Evolutionary conservation across 768 basidiomycete genomes (phyloP).

Genomic region (Tricholoma flavovirens): DNA sequence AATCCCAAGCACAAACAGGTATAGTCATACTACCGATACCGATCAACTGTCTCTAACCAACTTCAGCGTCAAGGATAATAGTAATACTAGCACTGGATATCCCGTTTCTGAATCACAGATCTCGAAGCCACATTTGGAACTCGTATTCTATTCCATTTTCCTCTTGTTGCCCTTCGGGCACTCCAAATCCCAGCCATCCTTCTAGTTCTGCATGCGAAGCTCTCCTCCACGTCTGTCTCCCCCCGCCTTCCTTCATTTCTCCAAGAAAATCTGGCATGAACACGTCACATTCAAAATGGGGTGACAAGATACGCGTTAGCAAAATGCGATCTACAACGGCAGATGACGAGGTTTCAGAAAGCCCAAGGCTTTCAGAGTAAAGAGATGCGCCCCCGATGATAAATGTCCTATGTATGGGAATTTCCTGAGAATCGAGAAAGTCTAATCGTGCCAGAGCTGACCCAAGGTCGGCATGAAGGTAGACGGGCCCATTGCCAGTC

Average conservation of each 20-base stretch:
- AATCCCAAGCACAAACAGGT: constrained; percentile 99
- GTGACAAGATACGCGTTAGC: constrained; percentile 75
- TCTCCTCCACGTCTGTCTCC: constrained; percentile 43
- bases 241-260: constrained; percentile 30
- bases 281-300: constrained; percentile 82
- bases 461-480: constrained; percentile 35
- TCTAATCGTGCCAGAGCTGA: constrained; percentile 34
- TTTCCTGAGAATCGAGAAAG: constrained; percentile 26
- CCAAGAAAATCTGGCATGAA: constrained; percentile 72
- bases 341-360: constrained; percentile 25
- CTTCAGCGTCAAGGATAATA: constrained; percentile 61
- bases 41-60: constrained; percentile 8
- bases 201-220: constrained; percentile 58
- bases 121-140: constrained; percentile 92
- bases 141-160: constrained; percentile 84
- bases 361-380: constrained; percentile 62
- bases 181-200: constrained; percentile 77
- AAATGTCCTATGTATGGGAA: constrained; percentile 56
- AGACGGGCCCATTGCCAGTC: constrained; percentile 19
- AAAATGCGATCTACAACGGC: constrained; percentile 74
- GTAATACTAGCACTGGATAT: too few relatives aligned
- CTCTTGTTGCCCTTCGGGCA: constrained; percentile 67
- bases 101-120: constrained; percentile 8
- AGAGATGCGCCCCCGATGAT: constrained; percentile 91
- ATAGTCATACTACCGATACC: constrained; percentile 14